phyloP scores from a whole-genome alignment of 805 yeast genomes.

The Yamadazyma paraphyllophila region DNA sequence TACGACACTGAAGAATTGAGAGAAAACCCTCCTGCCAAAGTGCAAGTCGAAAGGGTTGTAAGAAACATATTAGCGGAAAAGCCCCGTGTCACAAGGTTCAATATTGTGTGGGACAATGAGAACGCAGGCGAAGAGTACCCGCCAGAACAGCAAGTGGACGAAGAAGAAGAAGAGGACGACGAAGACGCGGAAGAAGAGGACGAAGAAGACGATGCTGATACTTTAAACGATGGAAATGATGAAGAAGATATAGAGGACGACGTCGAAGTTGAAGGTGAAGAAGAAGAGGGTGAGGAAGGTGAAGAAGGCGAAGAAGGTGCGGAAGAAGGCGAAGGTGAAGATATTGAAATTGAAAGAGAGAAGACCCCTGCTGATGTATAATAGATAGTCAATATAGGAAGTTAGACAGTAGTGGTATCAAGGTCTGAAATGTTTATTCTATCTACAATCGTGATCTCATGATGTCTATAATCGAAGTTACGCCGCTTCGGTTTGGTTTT shows the following conservation, averaged over 20 bases:
- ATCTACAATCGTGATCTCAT: constrained; percentile 7
- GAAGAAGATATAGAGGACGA: constrained; percentile 34
- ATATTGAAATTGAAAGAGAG: constrained; percentile 1
- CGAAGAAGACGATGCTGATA: constrained; percentile 47
- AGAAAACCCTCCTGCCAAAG: constrained; percentile 91
- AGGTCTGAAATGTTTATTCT: background rate
- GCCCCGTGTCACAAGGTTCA: constrained; percentile 95
- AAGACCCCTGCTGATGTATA: constrained; percentile 10
- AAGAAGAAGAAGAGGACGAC: constrained; percentile 54
- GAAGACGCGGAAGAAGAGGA: constrained; percentile 62
- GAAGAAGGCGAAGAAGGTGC: constrained; percentile 17
- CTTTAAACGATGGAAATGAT: constrained; percentile 36
- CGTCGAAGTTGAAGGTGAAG: constrained; percentile 39
- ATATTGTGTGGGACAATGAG: constrained; percentile 91
- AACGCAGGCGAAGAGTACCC: constrained; percentile 70
- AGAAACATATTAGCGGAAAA: constrained; percentile 94
- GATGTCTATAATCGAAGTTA: constrained; percentile 4
- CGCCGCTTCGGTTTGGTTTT: constrained; percentile 1
- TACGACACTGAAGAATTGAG: constrained; percentile 90
- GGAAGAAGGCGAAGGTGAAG: background rate
- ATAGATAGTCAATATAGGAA: background rate
- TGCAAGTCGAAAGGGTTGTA: constrained; percentile 90
- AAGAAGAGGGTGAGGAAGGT: constrained; percentile 29
- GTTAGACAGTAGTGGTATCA: background rate
- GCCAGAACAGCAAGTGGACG: constrained; percentile 70